phyloP scores from a whole-genome alignment of 2,329 filamentous ascomycete species.

The Neofusicoccum laricinum region DNA sequence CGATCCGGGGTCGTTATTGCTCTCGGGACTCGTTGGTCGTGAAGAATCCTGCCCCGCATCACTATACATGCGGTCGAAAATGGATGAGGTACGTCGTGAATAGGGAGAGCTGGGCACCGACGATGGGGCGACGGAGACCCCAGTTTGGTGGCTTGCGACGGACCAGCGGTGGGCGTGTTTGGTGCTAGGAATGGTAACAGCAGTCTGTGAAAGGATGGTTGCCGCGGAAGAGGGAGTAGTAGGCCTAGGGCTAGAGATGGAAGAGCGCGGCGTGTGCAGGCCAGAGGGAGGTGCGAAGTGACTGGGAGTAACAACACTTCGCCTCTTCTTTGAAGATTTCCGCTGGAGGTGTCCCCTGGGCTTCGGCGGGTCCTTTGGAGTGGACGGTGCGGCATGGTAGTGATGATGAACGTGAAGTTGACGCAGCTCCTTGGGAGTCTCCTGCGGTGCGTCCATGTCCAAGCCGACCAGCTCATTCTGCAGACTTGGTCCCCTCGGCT shows the following conservation, averaged over 20 bases:
- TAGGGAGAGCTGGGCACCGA: constrained; percentile 80
- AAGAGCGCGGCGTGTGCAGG: constrained; percentile 35
- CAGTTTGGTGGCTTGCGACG: constrained; percentile 57
- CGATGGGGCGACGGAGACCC: constrained; percentile 62
- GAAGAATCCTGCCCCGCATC: constrained; percentile 62
- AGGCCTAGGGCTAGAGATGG: constrained; percentile 35
- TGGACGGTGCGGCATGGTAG: constrained; percentile 60
- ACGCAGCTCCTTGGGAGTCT: constrained; percentile 25
- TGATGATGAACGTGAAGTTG: constrained; percentile 87
- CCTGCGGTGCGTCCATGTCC: constrained; percentile 22
- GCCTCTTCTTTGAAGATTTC: constrained; percentile 69
- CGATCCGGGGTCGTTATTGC: constrained; percentile 53
- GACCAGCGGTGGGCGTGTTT: constrained; percentile 58
- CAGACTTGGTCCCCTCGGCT: constrained; percentile 52
- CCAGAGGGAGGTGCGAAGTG: constrained; percentile 43
- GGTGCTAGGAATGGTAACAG: constrained; percentile 53
- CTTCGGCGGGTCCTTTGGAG: constrained; percentile 37
- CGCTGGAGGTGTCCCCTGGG: constrained; percentile 43
- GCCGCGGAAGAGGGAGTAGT: constrained; percentile 49
- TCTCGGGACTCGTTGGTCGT: constrained; percentile 77
- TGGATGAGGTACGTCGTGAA: constrained; percentile 62
- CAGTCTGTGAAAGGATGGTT: constrained; percentile 62
- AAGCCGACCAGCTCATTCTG: constrained; percentile 64
- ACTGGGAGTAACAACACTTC: constrained; percentile 60
- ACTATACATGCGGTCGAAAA: constrained; percentile 73